Base-by-base conservation (phyloP, 208 protist species). In the Strigomonas galati region DNA sequence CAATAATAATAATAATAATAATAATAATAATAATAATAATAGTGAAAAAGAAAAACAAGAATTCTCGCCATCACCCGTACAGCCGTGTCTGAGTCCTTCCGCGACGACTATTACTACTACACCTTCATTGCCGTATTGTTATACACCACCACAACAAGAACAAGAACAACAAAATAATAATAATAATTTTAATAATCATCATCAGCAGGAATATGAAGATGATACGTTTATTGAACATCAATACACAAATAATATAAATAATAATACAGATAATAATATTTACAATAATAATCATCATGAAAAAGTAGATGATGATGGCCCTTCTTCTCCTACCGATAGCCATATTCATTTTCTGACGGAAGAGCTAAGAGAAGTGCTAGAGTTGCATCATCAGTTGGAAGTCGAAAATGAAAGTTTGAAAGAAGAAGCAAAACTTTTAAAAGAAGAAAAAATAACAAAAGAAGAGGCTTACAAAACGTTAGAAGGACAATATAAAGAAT, bases 11-110 rank as follows among this genome's bases (percentile, higher is more conserved):
- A 56, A 56, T 56, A 56, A 56, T 56, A 56, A n/a, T 56, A n/a
- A 56, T 56, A 56, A 56, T 56, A 56, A 56, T 56, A 56, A 24
- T 56, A 56, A 24, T 56, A n/a, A 24, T 24, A 24, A 4, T 4
- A 59, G 7, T 5, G n/a, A 7, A 59, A 31, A 3, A 17, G 30
- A 7, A 6, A 31, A 3, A 31, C 6, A 59, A 30, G 27, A 59
- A 17, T 40, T 59, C n/a, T 54, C 26, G 26, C 49, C 49, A 14
- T 54, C n/a, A 23, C 26, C n/a, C 5, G 26, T 54, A 9, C 26
- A 54, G 26, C n/a, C 26, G 26, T 54, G 26, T 14, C n/a, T 14
- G 6, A 30, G 26, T 4, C 26, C 6, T 4, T 19, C 49, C 3
- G n/a, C 49, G 26, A 54, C 49, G 19, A 49, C 14, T 49, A 49